Evolutionary conservation across 2,329 filamentous ascomycete species (phyloP).

Genomic region (Penicillium digitatum): DNA sequence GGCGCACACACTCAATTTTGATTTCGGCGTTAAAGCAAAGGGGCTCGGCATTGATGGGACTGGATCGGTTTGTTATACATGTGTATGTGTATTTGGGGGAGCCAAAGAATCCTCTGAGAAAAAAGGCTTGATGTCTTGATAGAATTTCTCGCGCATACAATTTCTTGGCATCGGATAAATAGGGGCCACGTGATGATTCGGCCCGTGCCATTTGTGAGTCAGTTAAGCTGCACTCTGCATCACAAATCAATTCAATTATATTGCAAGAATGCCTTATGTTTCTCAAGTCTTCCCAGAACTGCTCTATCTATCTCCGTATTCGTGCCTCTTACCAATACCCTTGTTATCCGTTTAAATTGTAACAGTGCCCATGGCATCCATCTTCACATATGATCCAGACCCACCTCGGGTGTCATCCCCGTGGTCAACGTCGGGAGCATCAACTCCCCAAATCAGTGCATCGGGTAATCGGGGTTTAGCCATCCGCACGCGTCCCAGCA

Average conservation of each 20-base stretch:
- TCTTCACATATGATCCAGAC: constrained; percentile 91
- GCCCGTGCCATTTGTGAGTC: constrained; percentile 20
- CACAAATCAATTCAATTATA: constrained; percentile 1
- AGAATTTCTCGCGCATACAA: background rate
- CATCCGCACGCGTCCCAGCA: constrained; percentile 29
- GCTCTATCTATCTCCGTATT: constrained; percentile 4
- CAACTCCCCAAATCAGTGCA: constrained; percentile 36
- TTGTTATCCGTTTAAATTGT: constrained; percentile 12
- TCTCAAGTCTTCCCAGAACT: background rate
- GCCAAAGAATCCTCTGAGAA: constrained; percentile 5
- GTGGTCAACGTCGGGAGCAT: constrained; percentile 64
- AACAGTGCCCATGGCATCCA: constrained; percentile 69
- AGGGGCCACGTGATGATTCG: constrained; percentile 17
- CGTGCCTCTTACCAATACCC: constrained; percentile 12
- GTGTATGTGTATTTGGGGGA: background rate
- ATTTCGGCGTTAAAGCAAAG: background rate
- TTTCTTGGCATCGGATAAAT: background rate
- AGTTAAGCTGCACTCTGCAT: constrained; percentile 5
- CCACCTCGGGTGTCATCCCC: constrained; percentile 85
- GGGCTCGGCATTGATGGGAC: background rate
- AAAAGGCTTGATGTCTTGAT: background rate
- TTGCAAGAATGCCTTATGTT: constrained; percentile 17
- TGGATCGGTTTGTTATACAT: background rate
- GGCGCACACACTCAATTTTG: background rate
- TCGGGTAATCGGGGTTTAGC: constrained; percentile 23